A percentile compares a stretch with the other conserved stretches of the same genome.
These are phyloP conservation scores for Geranium rotundifolium DNA, from an alignment of 345 rosid genomes.

Conservation along the genomic window DNA sequence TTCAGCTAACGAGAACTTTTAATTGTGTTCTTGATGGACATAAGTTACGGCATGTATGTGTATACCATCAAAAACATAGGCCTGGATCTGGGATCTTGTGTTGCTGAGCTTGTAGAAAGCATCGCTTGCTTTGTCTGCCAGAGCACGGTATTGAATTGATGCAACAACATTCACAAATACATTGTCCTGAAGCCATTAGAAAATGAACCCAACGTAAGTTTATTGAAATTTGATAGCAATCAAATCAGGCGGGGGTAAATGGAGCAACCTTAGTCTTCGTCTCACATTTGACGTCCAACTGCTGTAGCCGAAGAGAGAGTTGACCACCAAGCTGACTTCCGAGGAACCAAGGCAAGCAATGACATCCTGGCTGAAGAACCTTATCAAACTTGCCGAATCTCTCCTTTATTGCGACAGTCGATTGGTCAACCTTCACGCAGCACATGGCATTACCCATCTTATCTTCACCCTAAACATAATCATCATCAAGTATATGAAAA, in stretches of 20 bases:
- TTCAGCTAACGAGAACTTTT: background rate
- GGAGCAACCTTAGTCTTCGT: conserved; percentile 30
- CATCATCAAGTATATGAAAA: too few species aligned
- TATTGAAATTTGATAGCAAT: too few species aligned
- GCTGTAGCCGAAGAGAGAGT: conserved; percentile 31
- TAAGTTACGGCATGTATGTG: background rate
- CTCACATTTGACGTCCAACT: conserved; percentile 32
- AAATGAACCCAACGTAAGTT: background rate
- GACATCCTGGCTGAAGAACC: conserved; percentile 34
- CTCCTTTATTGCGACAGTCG: conserved; percentile 29
- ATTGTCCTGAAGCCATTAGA: conserved; percentile 22
- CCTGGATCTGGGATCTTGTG: conserved; percentile 32
- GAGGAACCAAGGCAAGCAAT: conserved; percentile 31
- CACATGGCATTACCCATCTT: conserved; percentile 29
- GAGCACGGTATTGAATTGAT: conserved; percentile 31
- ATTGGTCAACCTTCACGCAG: conserved; percentile 29
- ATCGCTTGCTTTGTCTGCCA: conserved; percentile 27
- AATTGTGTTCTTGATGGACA: background rate
- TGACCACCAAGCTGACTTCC: conserved; percentile 29
- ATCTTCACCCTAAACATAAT: conserved; percentile 4
- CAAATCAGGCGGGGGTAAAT: background rate
- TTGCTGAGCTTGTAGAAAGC: conserved; percentile 35
- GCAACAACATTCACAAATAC: conserved; percentile 41
- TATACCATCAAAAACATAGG: conserved; percentile 38
- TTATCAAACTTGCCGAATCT: conserved; percentile 30